A percentile compares a stretch with the other conserved stretches of the same genome.
These are phyloP conservation scores for Acer campestre DNA, from an alignment of 345 rosid genomes.

Conservation along the genomic window DNA sequence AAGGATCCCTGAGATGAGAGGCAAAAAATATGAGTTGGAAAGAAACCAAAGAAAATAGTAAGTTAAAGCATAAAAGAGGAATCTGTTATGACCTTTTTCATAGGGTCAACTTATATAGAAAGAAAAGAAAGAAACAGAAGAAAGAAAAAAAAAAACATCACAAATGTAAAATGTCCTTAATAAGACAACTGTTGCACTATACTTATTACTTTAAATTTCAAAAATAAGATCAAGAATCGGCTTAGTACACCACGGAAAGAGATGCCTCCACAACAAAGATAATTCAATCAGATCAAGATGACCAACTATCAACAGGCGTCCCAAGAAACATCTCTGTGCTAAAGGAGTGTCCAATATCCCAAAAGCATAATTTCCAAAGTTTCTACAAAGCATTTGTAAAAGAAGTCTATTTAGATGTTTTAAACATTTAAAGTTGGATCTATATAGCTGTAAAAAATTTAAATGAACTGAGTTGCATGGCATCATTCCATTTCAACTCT, in stretches of 20 bases:
- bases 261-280: neutral
- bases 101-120: neutral
- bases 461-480: neutral
- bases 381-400: neutral
- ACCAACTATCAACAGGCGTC: neutral
- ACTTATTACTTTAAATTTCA: neutral
- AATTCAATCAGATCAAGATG: neutral
- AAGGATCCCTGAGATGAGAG: conserved; percentile 55
- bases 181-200: neutral
- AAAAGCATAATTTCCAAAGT: neutral
- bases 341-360: neutral
- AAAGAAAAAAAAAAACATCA: neutral
- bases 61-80: neutral
- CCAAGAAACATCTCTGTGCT: neutral
- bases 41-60: neutral
- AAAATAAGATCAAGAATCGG: neutral
- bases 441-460: neutral
- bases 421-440: neutral
- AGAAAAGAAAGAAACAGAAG: neutral
- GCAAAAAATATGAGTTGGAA: neutral
- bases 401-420: neutral
- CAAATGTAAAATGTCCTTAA: neutral
- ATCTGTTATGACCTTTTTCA: neutral
- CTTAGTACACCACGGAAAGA: neutral
- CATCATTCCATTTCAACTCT: neutral